phyloP scores from a whole-genome alignment of 2,329 filamentous ascomycete species.

The Penicillium sp. region DNA sequence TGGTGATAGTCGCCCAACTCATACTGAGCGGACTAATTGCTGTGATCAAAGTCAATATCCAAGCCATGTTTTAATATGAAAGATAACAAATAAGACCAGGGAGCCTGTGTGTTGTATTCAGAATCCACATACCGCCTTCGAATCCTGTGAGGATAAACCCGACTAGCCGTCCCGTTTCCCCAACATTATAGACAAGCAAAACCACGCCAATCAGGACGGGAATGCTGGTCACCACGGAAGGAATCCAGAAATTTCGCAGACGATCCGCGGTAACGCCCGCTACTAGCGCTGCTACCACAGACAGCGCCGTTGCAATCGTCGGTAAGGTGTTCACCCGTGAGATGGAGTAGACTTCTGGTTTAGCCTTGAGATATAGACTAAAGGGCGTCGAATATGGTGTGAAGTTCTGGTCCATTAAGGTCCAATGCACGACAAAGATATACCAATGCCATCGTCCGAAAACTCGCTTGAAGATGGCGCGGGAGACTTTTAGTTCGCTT shows the following conservation, averaged over 20 bases:
- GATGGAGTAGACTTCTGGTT: constrained; percentile 38
- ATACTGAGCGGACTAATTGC: constrained; percentile 36
- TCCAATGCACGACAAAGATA: constrained; percentile 40
- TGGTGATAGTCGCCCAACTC: constrained; percentile 42
- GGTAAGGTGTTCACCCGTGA: constrained; percentile 44
- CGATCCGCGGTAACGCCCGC: constrained; percentile 36
- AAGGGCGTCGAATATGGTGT: constrained; percentile 38
- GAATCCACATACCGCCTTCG: constrained; percentile 31
- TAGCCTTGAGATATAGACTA: constrained; percentile 43
- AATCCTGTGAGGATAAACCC: constrained; percentile 43
- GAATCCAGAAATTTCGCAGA: constrained; percentile 38
- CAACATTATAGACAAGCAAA: constrained; percentile 39
- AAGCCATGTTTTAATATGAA: not conserved
- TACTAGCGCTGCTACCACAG: constrained; percentile 37
- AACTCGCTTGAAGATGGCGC: constrained; percentile 39
- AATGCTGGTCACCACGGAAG: constrained; percentile 31
- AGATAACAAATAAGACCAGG: not conserved
- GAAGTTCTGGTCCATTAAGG: constrained; percentile 41
- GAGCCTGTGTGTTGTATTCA: not conserved
- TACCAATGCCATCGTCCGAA: constrained; percentile 44
- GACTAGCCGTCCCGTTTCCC: constrained; percentile 38
- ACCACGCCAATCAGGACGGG: constrained; percentile 36
- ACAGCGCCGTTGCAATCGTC: constrained; percentile 41
- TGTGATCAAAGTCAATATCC: not conserved
- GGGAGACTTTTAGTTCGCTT: constrained; percentile 32